A percentile compares a stretch with the other conserved stretches of the same genome.
Conservation (phyloP, 176 grass and related monocot genomes). For the Phoenix dactylifera region DNA sequence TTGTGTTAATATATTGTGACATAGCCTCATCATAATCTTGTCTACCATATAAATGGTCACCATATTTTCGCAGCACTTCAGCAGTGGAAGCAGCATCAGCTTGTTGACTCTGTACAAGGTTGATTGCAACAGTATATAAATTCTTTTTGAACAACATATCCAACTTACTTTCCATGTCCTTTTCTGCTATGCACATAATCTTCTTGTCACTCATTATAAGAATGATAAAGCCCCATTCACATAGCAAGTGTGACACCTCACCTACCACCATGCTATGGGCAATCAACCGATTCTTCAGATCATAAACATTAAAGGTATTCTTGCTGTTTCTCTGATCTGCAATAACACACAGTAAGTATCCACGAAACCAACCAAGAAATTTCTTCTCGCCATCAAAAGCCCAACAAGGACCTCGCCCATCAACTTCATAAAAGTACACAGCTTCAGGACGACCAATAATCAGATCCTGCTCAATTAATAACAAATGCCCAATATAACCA, state of each 20-base stretch:
- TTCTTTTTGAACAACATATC: constrained; percentile 99
- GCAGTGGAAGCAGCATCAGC: constrained; percentile 91
- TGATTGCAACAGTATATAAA: constrained; percentile 89
- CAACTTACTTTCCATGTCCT: constrained; percentile 99
- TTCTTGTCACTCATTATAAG: constrained; percentile 83
- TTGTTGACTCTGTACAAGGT: constrained; percentile 90
- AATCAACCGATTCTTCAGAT: constrained; percentile 91
- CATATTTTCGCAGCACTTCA: constrained; percentile 91
- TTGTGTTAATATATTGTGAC: constrained; percentile 92
- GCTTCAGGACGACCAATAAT: constrained; percentile 89
- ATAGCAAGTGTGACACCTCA: constrained; percentile 74
- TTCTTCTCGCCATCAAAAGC: constrained; percentile 97
- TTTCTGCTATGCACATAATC: constrained; percentile 86
- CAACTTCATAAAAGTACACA: constrained; percentile 92
- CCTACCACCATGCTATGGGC: constrained; percentile 81
- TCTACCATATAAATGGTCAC: constrained; percentile 85
- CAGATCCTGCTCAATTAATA: constrained; percentile 54
- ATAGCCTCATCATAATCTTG: constrained; percentile 97
- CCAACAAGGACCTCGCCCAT: constrained; percentile 96
- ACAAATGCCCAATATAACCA: not conserved
- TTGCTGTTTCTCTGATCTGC: constrained; percentile 64
- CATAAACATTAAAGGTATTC: constrained; percentile 76
- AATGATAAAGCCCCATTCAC: constrained; percentile 92
- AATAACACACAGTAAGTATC: constrained; percentile 86
- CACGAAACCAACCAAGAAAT: constrained; percentile 91